Base-by-base conservation (phyloP, 116 monocot species). In the Zostera marina region DNA sequence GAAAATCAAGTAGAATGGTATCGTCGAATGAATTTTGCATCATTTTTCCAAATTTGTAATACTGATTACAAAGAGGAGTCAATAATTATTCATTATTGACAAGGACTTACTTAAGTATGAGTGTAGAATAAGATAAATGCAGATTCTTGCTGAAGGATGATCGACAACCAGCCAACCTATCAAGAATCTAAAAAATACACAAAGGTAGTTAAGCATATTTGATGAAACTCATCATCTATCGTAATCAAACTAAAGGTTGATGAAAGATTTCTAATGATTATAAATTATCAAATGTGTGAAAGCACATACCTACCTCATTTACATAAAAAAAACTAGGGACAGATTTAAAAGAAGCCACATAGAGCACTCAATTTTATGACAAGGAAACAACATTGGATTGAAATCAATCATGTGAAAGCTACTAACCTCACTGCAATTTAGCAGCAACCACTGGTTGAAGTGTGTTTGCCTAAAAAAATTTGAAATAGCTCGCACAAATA, bases 391-490 rank as follows among this genome's bases (percentile, higher is more conserved):
- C 32, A 32, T 5, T 32, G 5, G 32, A 32, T 32, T 32, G 32
- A 32, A 51, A 20, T 16, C 51, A 16, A 26, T 54, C 26, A 54
- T 14, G 25, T 61, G 25, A 59, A 22, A 7, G 60, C 54, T 56
- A 60, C 47, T 22, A 51, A 91, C 99, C 87, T 90, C 91, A 68
- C 79, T 76, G 54, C 70, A 75, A 70, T 86, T 75, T 26, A 59
- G 22, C 44, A 75, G 86, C 73, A 99, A 73, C 91, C 99, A 99
- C 3, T 56, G 40, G 41, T 62, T 65, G 60, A 90, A 89, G 63
- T 60, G 52, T 53, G 79, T 79, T 67, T 86, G 74, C 74, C 70
- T 87, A 67, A 99, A 99, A 32, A 99, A 83, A 67, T 99, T 99
- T 60, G 73, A 44, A 45, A 87, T 60, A 42, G 81, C 79, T 63